Evolutionary conservation across 1,139 yeast genomes (phyloP).

Genomic region (Blastobotrys aristatus): DNA sequence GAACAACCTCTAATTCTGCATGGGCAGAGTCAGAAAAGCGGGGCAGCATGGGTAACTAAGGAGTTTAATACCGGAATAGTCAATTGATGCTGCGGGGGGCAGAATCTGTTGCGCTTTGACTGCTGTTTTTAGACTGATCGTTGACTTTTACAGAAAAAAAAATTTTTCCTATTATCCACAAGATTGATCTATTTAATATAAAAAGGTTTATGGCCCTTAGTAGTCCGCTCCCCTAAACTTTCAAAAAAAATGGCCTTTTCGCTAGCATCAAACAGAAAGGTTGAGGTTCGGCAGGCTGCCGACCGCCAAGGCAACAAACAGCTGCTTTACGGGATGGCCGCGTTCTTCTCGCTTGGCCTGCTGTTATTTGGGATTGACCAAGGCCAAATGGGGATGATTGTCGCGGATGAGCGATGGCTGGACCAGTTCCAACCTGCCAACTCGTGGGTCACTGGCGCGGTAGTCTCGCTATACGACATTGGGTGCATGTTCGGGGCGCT

Average conservation of each 20-base stretch:
- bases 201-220: too few species aligned
- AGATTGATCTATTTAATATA: too few species aligned
- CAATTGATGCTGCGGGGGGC: too few species aligned
- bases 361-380: constrained; percentile 87
- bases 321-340: constrained; percentile 62
- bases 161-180: too few species aligned
- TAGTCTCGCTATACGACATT: constrained; percentile 77
- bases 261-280: not conserved
- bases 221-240: too few species aligned
- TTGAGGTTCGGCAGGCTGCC: not conserved
- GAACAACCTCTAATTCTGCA: too few species aligned
- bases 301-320: constrained; percentile 7
- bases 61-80: too few species aligned
- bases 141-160: too few species aligned
- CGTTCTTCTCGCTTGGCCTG: constrained; percentile 81
- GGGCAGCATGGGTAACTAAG: too few species aligned
- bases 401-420: constrained; percentile 65
- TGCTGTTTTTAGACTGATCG: too few species aligned
- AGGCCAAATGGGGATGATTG: constrained; percentile 83
- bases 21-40: too few species aligned
- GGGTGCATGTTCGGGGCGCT: constrained; percentile 82
- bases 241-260: constrained; percentile 2
- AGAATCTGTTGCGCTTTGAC: too few species aligned
- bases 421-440: constrained; percentile 67
- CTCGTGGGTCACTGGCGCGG: constrained; percentile 64